Base-by-base conservation (phyloP, 352 stramenopile species). In the Globisporangium cederbergense region DNA sequence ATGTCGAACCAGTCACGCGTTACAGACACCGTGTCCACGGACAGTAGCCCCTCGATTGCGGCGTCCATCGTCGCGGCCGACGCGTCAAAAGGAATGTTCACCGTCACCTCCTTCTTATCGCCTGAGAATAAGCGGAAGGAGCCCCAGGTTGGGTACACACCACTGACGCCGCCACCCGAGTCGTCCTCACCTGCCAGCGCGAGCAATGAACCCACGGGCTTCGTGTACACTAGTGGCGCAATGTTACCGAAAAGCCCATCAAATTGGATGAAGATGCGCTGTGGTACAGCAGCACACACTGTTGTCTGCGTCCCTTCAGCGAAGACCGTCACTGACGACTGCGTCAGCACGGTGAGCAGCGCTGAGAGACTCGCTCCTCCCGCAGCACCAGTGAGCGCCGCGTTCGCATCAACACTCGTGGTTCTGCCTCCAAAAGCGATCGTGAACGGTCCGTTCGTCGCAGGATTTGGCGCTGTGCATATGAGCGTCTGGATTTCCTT, bases 141-240 rank as follows among this genome's bases (percentile, higher is more conserved):
- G 0, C 93, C 93, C 87, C 88, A 97, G 0, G 95, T 73, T 2
- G 90, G 90, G 32, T 94, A 91, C 22, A 97, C 77, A 1, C 89
- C 90, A 42, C 75, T 79, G 25, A 97, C 72, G 3, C 63, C 72
- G 28, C 86, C 86, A 22, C 77, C 85, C 0, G 63, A 66, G 56
- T 89, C 75, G 32, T 84, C 64, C 13, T 90, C 81, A 34, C 60
- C 60, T 0, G 58, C 54, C n/a, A 91, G 16, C 9, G 65, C 62
- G 20, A 95, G 72, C 25, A 64, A 56, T 0, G 81, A 79, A 0
- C 42, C 65, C 4, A 5, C 46, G 1, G 78, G 67, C 22, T 52
- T 71, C 3, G 73, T 66, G 59, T 75, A 91, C 22, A n/a, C 62
- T 9, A 93, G 64, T 1, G 83, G 53, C 0, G 78, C 50, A 0